phyloP scores from a whole-genome alignment of 352 stramenopile species.

The Globisporangium radiosum region DNA sequence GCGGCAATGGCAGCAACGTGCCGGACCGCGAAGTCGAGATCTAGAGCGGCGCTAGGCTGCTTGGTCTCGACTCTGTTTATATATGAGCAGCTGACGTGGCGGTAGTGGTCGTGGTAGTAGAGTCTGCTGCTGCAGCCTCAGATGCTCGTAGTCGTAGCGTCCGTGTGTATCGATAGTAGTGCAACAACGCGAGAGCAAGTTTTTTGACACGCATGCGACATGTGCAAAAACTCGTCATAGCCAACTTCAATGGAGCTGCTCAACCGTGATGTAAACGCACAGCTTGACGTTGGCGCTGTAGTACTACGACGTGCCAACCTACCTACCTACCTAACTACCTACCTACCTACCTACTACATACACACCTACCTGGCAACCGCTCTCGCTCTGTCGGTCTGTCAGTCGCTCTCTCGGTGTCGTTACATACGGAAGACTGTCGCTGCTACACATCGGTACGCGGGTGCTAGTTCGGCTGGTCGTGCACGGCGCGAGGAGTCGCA shows the following conservation, averaged over 20 bases:
- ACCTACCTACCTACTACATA: not conserved
- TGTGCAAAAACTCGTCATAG: not conserved
- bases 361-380: too few relatives aligned
- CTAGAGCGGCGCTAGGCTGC: slow-evolving; percentile 16
- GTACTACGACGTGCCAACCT: not conserved
- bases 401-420: not conserved
- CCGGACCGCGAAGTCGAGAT: slow-evolving; percentile 62
- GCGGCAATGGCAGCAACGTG: slow-evolving; percentile 13
- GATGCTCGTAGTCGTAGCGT: not conserved
- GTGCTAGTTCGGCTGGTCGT: not conserved
- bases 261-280: not conserved
- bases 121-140: not conserved
- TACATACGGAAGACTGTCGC: not conserved
- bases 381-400: too few relatives aligned
- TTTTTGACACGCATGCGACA: slow-evolving; percentile 1
- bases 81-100: not conserved
- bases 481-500: too few relatives aligned
- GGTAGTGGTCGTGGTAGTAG: too few relatives aligned
- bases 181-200: not conserved
- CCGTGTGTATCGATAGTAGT: not conserved
- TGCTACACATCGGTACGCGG: not conserved
- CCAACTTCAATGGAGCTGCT: not conserved
- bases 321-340: not conserved
- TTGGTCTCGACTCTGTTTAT: not conserved
- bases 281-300: too few relatives aligned